Conservation (phyloP, 2,329 filamentous ascomycete species). For the Cladosporium sp. region DNA sequence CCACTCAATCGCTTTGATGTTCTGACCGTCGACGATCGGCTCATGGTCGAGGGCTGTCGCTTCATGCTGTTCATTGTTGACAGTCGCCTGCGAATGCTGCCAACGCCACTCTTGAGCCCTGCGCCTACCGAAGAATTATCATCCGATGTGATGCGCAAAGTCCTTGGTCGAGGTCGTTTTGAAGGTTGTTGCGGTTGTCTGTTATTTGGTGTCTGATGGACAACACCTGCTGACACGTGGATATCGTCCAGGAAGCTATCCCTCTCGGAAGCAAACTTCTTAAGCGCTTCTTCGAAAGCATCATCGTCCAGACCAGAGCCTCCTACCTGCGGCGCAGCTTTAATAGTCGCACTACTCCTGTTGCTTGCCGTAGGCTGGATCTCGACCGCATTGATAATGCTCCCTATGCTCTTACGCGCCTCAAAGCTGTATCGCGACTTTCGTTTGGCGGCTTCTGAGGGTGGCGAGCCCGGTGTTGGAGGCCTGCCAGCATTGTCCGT, state of each 20-base stretch:
- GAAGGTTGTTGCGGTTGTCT: conserved; percentile 53
- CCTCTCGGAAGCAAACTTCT: conserved; percentile 94
- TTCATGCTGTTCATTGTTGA: conserved; percentile 97
- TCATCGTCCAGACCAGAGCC: conserved; percentile 63
- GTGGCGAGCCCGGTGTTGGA: conserved; percentile 47
- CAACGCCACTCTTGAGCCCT: conserved; percentile 64
- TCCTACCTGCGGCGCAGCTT: conserved; percentile 44
- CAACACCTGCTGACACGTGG: conserved; percentile 81
- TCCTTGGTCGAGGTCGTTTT: conserved; percentile 66
- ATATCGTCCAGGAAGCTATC: conserved; percentile 93
- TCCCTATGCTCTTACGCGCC: conserved; percentile 54
- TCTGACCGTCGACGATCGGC: conserved; percentile 70
- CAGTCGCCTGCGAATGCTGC: conserved; percentile 88
- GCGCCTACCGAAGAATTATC: conserved; percentile 40
- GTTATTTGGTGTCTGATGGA: conserved; percentile 46
- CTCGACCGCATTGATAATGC: conserved; percentile 48
- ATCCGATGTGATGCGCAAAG: conserved; percentile 82
- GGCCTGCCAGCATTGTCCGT: conserved; percentile 52
- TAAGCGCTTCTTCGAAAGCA: conserved; percentile 89
- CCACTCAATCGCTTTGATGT: conserved; percentile 90
- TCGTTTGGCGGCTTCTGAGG: conserved; percentile 41
- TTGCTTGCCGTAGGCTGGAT: conserved; percentile 59
- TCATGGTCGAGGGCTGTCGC: conserved; percentile 73
- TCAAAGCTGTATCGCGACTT: conserved; percentile 50
- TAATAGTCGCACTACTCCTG: conserved; percentile 66